Evolutionary conservation across 495 filamentous ascomycete species (phyloP), one percentile per base, ranked within the genome.

Genomic region (Xylaria longipes): DNA sequence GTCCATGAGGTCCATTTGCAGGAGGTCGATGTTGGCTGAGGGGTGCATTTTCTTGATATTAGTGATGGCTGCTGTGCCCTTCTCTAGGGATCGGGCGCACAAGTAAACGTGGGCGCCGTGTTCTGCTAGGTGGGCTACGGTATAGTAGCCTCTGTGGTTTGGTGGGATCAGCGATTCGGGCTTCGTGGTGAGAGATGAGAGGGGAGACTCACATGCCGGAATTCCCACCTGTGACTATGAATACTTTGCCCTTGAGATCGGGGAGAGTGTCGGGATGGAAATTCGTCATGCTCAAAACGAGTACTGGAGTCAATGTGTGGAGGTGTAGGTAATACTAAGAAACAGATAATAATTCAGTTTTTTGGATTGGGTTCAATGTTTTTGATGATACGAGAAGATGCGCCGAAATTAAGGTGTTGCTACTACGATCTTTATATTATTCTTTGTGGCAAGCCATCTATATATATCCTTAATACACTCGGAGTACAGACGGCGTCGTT

Each of bases 101-200:
- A 85, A 77, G 73, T 85, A 85, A 45, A 86, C 82, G 56, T 81
- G 78, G 29, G 80, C 83, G 60, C 80, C 79, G 48, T 81, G 82
- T 37, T 75, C 56, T 61, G 82, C 82, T 43, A 85, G 76, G 6
- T 79, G 78, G 27, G 78, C 72, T 27, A 79, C 79, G 29, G 82
- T 85, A 52, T 78, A 66, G 48, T 83, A 83, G 29, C 82, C 77
- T 68, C 77, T 79, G 50, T 62, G 31, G 56, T 74, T 74, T 48
- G 70, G 72, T 31, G 57, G 74, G 63, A 71, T 77, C 29, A 66
- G 68, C 37, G 43, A 69, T 61, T 72, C n/a, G 62, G 48, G n/a
- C 22, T 71, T 54, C 31, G 15, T 62, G 46, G 61, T 15, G 62
- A 63, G 52, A 65, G 56, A 66, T 33, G 52, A 60, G 60, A 45